Base-by-base conservation (phyloP, 2,329 filamentous ascomycete genomes). In the Curvularia eragrostidis region DNA sequence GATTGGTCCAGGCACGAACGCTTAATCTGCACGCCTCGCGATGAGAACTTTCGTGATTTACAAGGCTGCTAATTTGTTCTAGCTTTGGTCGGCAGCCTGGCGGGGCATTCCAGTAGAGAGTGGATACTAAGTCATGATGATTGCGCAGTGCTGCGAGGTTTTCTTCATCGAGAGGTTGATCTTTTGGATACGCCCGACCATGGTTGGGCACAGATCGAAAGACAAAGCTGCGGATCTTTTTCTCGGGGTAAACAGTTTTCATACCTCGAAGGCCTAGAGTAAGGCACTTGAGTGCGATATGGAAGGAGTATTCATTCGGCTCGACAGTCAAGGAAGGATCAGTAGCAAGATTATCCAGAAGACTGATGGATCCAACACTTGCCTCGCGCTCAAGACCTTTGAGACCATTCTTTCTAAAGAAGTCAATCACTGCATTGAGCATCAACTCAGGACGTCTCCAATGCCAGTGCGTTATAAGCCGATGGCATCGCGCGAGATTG, bases 131-230 rank as follows among this genome's bases (percentile, higher is more conserved):
- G 65, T 88, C 85, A 61, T 87, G 85, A 57, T 88, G 85, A 62
- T 88, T 88, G 47, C 84, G 81, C 44, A 88, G 73, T 1, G 85
- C 84, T 50, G 84, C 81, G 12, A 88, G 73, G 61, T 85, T 85
- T 54, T 81, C 78, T 52, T 82, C 78, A 28, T 78, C 78, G 13
- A 88, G 69, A 4, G 79, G 73, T 57, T 83, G 77, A 26, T 88
- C 85, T 66, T 87, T 88, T 1, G 81, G 84, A 68, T 86, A 86
- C 5, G 76, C 81, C n/a, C 85, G 82, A 3, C 83, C 84, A 67
- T 87, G 85, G 55, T 87, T 87, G 3, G 86, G 86, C 30, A 87
- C 78, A 23, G 84, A 78, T 23, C 86, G 81, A 78, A 83, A 86
- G 3, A 83, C 81, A 52, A 86, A 80, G 55, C 84, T 83, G 15